Base-by-base conservation (phyloP, 768 basidiomycete genomes). In the Mycena venus region DNA sequence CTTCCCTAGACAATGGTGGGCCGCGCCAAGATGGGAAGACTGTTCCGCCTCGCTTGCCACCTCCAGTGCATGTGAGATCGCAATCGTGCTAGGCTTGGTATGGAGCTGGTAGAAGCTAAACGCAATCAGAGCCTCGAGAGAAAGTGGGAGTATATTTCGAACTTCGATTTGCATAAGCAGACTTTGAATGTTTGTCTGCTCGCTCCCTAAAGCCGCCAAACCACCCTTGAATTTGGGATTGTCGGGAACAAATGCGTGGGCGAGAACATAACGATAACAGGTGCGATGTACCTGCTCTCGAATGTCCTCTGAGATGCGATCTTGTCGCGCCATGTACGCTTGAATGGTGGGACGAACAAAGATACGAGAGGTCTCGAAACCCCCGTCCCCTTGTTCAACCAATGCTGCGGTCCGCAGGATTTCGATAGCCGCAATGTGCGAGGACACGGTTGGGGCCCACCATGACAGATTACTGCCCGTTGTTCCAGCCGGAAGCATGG, bases 401-500 rank as follows among this genome's bases (percentile, higher is more conserved):
- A 75, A 58, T 3, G 72, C 60, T 2, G 70, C 23, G 29, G 38
- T 38, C 23, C 44, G 59, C n/a, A 78, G 73, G 17, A 70, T 51
- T 11, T 40, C 44, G 14, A 77, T 23, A n/a, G 76, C 71, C 3
- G 44, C 63, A 6, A 34, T 44, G 10, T 59, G 31, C 6, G 68
- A 59, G 29, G 49, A 19, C 12, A 78, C 17, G 36, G 31, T 32
- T 5, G 51, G 55, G 25, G 73, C 76, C 76, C 68, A 74, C 58
- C 59, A 32, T 8, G 5, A 31, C 10, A 81, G 65, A 55, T 75
- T 63, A n/a, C 72, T 21, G 21, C 68, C 56, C 7, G 58, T 65
- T 19, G 77, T 75, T 4, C 82, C 80, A 29, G 68, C 78, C 0
- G 82, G 82, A 25, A 83, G 75, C 62, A 80, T 67, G 12, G 80